phyloP scores from a whole-genome alignment of 2,329 filamentous ascomycete species.

The Colletotrichum australisinense region DNA sequence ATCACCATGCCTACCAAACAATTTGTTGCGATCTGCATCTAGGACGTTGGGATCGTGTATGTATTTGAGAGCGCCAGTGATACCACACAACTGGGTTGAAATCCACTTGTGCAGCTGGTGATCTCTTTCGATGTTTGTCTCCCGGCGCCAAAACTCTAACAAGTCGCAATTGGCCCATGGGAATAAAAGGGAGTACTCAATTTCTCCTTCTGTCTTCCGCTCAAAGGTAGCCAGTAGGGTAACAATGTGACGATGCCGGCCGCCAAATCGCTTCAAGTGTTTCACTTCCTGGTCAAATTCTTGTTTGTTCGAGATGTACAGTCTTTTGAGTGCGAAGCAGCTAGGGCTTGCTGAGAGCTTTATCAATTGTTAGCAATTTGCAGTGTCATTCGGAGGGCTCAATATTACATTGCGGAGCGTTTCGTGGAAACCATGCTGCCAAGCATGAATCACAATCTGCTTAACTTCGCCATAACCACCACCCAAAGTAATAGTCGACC shows the following conservation, averaged over 20 bases:
- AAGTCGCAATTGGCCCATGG: neutral
- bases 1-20: constrained; percentile 18
- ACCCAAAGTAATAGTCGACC: neutral
- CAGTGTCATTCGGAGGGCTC: neutral
- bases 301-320: neutral
- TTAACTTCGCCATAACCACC: neutral
- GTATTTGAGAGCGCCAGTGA: constrained; percentile 8
- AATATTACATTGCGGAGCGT: neutral
- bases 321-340: neutral
- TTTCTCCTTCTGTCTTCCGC: neutral
- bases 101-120: constrained; percentile 14
- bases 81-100: constrained; percentile 21
- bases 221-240: neutral
- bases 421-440: neutral
- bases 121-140: neutral
- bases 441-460: neutral
- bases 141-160: neutral
- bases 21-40: neutral
- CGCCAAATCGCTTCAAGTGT: neutral
- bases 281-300: neutral
- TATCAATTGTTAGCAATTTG: no score
- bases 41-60: neutral
- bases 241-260: neutral
- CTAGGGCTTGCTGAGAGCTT: neutral
- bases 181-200: neutral